Percentiles rank a stretch among this genome's conserved stretches.
phyloP scores from a whole-genome alignment of 306 rosid genomes.

The Fagus crenata region DNA sequence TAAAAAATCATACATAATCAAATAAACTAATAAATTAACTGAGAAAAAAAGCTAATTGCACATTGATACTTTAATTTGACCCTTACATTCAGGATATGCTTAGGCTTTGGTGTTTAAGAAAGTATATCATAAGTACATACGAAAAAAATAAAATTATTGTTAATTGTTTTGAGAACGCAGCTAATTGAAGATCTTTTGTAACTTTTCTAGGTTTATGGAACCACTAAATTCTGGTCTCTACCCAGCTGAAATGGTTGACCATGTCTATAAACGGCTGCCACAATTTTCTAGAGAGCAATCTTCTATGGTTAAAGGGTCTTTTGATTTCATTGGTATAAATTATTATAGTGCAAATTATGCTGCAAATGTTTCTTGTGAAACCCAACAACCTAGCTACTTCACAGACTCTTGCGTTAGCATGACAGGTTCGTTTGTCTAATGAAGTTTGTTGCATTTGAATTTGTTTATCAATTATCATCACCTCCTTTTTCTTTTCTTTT shows the following conservation, averaged over 20 bases:
- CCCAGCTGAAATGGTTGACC: conserved; percentile 37
- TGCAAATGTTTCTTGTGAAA: conserved; percentile 28
- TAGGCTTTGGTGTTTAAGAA: too few relatives aligned
- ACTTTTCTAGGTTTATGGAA: conserved; percentile 36
- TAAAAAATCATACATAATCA: too few relatives aligned
- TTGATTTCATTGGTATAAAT: conserved; percentile 48
- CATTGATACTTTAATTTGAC: too few relatives aligned
- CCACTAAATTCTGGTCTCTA: conserved; percentile 42
- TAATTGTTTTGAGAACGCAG: too few relatives aligned
- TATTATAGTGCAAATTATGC: conserved; percentile 41
- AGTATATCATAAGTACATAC: too few relatives aligned
- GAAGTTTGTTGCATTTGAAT: background rate
- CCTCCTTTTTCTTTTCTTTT: too few relatives aligned
- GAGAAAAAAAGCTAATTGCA: too few relatives aligned
- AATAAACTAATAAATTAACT: too few relatives aligned
- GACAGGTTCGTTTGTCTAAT: conserved; percentile 8
- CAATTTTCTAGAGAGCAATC: conserved; percentile 34
- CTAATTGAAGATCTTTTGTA: too few relatives aligned
- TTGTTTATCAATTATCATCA: background rate
- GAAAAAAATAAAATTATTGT: too few relatives aligned
- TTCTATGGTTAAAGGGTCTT: conserved; percentile 33
- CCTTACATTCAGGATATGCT: too few relatives aligned
- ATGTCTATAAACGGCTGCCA: conserved; percentile 39
- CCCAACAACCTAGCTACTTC: conserved; percentile 2
- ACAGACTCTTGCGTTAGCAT: conserved; percentile 28